Base-by-base conservation (phyloP, 768 basidiomycete species). In the Amanita jacksonii region DNA sequence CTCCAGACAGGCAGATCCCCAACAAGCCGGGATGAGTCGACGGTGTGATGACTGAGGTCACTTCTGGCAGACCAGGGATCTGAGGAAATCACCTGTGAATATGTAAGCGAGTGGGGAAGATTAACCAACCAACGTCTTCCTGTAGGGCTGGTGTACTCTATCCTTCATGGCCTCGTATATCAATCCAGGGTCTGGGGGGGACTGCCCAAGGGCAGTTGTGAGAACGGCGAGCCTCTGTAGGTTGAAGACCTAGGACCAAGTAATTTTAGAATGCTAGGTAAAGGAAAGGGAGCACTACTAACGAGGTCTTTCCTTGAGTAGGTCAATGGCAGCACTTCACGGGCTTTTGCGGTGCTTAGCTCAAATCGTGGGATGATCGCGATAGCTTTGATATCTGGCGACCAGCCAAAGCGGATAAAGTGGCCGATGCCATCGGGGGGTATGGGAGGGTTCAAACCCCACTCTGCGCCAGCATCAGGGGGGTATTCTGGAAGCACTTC, bases 161-260 rank as follows among this genome's bases (percentile, higher is more conserved):
- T 99, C 96, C 57, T 97, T 94, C 96, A 98, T 98, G 1, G 94
- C 94, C 59, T 98, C 94, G 62, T 94, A 98, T 46, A 98, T 97
- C n/a, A 99, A 77, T 16, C 81, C 86, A 0, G 96, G 80, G 58
- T 99, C 90, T 1, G 93, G 93, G 1, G 96, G 94, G 8, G 81
- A 78, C 55, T 85, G 82, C 3, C 79, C 85, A 8, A 99, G 75
- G 1, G 96, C 93, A 2, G 92, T 94, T 1, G 94, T 98, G 43
- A 99, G 72, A 22, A 99, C 96, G 0, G 94, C 96, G 10, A 99
- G 68, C 16, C 96, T 79, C 62, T 99, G 96, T 43, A 99, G 70
- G 61, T 99, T 99, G 70, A 98, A 99, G 10, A 99, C 84, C 96
- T 99, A 54, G 23, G 31, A 45, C 43, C 42, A 32, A 46, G 9